Conservation (phyloP, 225 moss, liverwort and hornwort species). For the Neckera pumila region DNA sequence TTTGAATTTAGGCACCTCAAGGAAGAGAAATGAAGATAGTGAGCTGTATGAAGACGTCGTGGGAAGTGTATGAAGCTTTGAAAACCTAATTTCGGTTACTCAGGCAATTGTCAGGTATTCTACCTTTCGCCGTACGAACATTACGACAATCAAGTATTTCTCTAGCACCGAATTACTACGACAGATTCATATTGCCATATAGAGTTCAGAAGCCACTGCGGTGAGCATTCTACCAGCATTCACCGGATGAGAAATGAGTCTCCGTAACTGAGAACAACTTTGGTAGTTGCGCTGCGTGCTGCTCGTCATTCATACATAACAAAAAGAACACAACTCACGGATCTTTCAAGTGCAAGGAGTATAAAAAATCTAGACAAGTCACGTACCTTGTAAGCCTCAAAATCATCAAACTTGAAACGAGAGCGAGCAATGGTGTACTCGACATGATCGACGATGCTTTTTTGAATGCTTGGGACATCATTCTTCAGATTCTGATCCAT, state of each 20-base stretch:
- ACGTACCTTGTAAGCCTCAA: constrained; percentile 86
- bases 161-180: neutral
- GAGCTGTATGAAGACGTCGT: neutral
- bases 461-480: constrained; percentile 80
- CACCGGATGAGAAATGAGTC: neutral
- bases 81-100: neutral
- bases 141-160: neutral
- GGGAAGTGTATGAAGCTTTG: neutral
- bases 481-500: constrained; percentile 85
- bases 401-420: constrained; percentile 90
- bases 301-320: neutral
- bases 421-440: constrained; percentile 93
- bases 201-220: neutral
- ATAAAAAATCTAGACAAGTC: neutral
- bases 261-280: neutral
- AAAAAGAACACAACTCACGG: neutral
- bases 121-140: neutral
- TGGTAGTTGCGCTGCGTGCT: neutral
- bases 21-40: neutral
- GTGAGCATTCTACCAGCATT: neutral
- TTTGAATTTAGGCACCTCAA: neutral
- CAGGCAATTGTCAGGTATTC: neutral
- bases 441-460: constrained; percentile 87
- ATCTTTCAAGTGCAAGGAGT: neutral
- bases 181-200: neutral